phyloP scores from a whole-genome alignment of 1,284 basidiomycete species.

The Heterobasidion irregulare region DNA sequence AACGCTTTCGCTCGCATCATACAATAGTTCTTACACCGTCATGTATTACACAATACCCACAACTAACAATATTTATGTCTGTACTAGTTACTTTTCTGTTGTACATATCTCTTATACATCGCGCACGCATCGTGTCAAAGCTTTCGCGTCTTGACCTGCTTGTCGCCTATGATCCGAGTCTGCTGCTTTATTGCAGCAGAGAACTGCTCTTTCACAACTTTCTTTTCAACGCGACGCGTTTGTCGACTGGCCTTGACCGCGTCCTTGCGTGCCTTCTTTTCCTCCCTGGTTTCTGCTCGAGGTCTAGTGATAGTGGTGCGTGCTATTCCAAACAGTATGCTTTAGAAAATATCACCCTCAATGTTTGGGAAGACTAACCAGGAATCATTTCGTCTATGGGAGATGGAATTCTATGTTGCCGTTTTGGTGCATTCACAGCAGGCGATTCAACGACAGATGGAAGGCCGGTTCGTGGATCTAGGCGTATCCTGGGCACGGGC shows the following conservation, averaged over 20 bases:
- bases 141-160: constrained; percentile 28
- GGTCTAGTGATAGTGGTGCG: constrained; percentile 55
- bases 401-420: background rate
- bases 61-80: constrained; percentile 5
- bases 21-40: background rate
- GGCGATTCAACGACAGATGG: constrained; percentile 35
- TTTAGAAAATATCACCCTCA: background rate
- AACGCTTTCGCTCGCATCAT: background rate
- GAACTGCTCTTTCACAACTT: constrained; percentile 71
- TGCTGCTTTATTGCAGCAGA: constrained; percentile 68
- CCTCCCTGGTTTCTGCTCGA: constrained; percentile 78
- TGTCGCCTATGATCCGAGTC: constrained; percentile 43
- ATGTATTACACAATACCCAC: constrained; percentile 9
- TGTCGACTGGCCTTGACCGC: constrained; percentile 80
- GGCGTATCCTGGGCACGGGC: constrained; percentile 52
- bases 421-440: background rate
- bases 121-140: constrained; percentile 9
- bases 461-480: constrained; percentile 72
- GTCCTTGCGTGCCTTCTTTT: constrained; percentile 84
- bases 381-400: background rate
- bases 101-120: background rate
- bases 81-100: background rate
- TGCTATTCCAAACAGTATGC: constrained; percentile 7
- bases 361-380: background rate
- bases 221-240: constrained; percentile 74